Evolutionary conservation across 202 grass and related monocot genomes (phyloP).

Genomic region (Panicum virgatum): DNA sequence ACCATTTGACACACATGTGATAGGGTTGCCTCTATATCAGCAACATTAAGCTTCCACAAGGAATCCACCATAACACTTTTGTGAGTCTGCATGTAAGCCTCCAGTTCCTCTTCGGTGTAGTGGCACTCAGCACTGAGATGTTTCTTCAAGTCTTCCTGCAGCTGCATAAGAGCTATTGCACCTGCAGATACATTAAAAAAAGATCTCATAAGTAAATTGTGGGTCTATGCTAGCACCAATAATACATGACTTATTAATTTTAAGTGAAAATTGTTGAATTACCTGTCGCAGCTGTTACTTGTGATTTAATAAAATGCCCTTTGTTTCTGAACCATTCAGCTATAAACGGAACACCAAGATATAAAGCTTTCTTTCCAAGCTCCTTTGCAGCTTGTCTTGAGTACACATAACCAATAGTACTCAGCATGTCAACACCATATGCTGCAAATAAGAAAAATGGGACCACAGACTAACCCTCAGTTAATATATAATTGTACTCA

Average conservation of each 20-base stretch:
- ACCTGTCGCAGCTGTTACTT: conserved; percentile 91
- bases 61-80: conserved; percentile 91
- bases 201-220: neutral
- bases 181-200: conserved; percentile 51
- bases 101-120: conserved; percentile 80
- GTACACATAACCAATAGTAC: conserved; percentile 95
- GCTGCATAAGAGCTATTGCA: conserved; percentile 91
- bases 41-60: conserved; percentile 98
- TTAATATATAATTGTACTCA: neutral
- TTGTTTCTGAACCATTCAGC: conserved; percentile 99
- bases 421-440: conserved; percentile 90
- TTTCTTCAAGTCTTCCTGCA: conserved; percentile 91
- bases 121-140: conserved; percentile 70
- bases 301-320: conserved; percentile 89
- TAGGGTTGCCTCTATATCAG: conserved; percentile 90
- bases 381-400: conserved; percentile 95
- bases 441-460: conserved; percentile 53
- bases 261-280: conserved; percentile 2
- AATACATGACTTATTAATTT: neutral
- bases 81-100: conserved; percentile 72
- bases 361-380: conserved; percentile 93
- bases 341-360: conserved; percentile 91
- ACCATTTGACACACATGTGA: conserved; percentile 93
- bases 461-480: conserved; percentile 14
- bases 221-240: conserved; percentile 15